Evolutionary conservation across 805 yeast genomes (phyloP).

Genomic region (Candida gorgasii): DNA sequence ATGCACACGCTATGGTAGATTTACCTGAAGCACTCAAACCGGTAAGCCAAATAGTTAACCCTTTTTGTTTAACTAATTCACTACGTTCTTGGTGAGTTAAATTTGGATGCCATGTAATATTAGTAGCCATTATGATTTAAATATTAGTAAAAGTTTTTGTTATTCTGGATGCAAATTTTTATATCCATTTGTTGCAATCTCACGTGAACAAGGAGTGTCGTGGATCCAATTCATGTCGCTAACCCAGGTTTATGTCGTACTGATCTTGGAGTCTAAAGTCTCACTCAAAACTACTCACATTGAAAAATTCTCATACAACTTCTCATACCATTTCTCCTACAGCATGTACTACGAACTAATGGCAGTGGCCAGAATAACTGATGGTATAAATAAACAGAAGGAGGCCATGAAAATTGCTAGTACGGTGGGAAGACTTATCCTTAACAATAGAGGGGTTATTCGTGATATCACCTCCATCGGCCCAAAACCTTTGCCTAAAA

Average conservation of each 20-base stretch:
- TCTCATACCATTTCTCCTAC: not conserved
- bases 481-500: conserved; percentile 71
- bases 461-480: conserved; percentile 82
- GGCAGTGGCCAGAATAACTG: conserved; percentile 81
- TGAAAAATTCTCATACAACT: conserved; percentile 5
- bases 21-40: conserved; percentile 96
- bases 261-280: not conserved
- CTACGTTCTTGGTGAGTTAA: conserved; percentile 81
- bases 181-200: conserved; percentile 2
- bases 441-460: conserved; percentile 92
- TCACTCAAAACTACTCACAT: not conserved
- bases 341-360: conserved; percentile 85
- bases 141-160: not conserved
- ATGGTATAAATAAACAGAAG: conserved; percentile 45
- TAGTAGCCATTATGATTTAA: conserved; percentile 71
- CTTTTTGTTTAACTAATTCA: conserved; percentile 70
- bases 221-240: not conserved
- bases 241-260: not conserved
- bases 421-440: conserved; percentile 79
- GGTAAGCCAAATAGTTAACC: conserved; percentile 93
- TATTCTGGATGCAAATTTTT: not conserved
- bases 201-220: not conserved
- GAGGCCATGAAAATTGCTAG: conserved; percentile 46
- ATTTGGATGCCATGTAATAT: conserved; percentile 95
- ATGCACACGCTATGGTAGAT: conserved; percentile 91